Evolutionary conservation across 179 eudicot species (phyloP).

Genomic region (Vitellaria paradoxa): DNA sequence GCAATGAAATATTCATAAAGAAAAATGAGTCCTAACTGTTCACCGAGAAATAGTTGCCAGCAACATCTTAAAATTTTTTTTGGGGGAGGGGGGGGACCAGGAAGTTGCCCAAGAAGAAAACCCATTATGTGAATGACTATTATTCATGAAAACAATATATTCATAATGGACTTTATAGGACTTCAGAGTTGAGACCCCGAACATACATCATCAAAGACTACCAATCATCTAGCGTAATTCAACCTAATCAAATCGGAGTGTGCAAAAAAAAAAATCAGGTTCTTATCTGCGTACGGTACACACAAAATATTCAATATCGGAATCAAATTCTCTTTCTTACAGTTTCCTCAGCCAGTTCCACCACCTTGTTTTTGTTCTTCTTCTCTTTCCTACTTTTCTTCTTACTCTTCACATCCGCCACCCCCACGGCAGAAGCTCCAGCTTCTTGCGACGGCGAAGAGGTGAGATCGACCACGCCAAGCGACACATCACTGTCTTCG

Average conservation of each 20-base stretch:
- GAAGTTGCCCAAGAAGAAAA: no score
- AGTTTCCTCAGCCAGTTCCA: slow-evolving; percentile 17
- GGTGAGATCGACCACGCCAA: slow-evolving; percentile 5
- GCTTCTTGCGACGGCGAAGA: slow-evolving; percentile 15
- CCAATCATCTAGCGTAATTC: not conserved
- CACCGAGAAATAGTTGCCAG: no score
- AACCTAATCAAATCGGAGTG: not conserved
- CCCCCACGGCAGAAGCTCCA: not conserved
- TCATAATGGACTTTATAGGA: no score
- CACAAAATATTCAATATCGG: not conserved
- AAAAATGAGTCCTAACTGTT: no score
- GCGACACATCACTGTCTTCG: not conserved
- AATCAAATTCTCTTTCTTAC: slow-evolving; percentile 6
- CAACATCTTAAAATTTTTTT: no score
- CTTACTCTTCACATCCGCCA: slow-evolving; percentile 4
- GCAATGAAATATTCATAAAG: no score
- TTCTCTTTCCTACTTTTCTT: slow-evolving; percentile 14
- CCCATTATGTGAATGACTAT: no score
- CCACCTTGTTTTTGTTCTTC: slow-evolving; percentile 10
- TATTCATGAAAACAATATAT: no score
- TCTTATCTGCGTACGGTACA: not conserved
- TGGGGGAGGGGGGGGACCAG: no score
- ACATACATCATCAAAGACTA: no score
- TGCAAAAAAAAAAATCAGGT: not conserved
- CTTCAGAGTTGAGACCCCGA: no score